These are phyloP conservation scores for Trichoderma parareesei DNA, from an alignment of 495 filamentous ascomycete species.

Conservation along the genomic window DNA sequence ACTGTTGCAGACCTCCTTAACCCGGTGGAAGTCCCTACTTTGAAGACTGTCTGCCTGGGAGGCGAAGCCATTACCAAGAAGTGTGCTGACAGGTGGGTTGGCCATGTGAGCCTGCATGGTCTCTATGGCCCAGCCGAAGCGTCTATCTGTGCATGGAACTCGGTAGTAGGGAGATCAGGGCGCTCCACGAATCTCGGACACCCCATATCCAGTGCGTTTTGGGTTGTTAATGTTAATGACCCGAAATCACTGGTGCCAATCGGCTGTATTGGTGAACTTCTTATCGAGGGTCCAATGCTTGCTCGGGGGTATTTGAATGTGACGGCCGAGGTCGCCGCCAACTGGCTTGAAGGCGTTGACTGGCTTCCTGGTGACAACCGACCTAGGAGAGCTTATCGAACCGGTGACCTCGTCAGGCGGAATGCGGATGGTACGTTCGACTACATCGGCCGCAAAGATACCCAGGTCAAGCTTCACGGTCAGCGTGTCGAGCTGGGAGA, in stretches of 20 bases:
- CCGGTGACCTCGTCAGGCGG: constrained; percentile 42
- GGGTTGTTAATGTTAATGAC: constrained; percentile 33
- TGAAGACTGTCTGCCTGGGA: constrained; percentile 25
- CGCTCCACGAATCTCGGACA: constrained; percentile 20
- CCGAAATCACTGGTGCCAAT: constrained; percentile 28
- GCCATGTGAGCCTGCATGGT: constrained; percentile 16
- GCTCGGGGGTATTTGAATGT: constrained; percentile 30
- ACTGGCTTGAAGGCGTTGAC: constrained; percentile 31
- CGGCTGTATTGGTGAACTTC: constrained; percentile 61
- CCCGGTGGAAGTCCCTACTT: constrained; percentile 16
- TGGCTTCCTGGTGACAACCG: constrained; percentile 24
- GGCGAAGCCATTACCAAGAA: constrained; percentile 22
- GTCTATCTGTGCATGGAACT: constrained; percentile 14
- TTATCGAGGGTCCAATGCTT: constrained; percentile 26
- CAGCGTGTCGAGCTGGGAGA: constrained; percentile 24
- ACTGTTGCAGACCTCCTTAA: constrained; percentile 12
- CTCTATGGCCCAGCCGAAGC: constrained; percentile 38
- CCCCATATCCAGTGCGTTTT: constrained; percentile 28
- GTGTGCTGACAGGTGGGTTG: constrained; percentile 17
- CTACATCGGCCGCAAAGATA: constrained; percentile 20
- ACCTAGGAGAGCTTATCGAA: constrained; percentile 25
- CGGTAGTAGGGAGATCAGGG: constrained; percentile 18
- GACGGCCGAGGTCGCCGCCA: constrained; percentile 11
- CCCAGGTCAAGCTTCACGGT: constrained; percentile 24
- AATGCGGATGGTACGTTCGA: constrained; percentile 19